Conservation (phyloP, 768 basidiomycete genomes). For the Trametes gibbosa region DNA sequence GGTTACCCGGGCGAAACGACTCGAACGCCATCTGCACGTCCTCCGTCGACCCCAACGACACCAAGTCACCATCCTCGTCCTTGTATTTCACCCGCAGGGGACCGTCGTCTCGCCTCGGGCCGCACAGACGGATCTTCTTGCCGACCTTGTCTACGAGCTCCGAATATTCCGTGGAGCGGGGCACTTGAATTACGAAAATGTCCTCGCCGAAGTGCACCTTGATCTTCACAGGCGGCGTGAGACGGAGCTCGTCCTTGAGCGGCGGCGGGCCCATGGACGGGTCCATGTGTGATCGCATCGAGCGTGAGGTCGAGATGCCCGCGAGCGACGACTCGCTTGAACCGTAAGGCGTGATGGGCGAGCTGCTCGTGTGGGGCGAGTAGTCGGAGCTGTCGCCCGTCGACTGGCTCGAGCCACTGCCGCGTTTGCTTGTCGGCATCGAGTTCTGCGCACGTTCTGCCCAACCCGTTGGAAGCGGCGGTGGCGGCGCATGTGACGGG, state of each 20-base stretch:
- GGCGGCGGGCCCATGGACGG: constrained; percentile 54
- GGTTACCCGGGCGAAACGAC: constrained; percentile 72
- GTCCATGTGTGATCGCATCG: constrained; percentile 50
- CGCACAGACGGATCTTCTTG: constrained; percentile 90
- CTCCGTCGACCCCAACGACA: constrained; percentile 85
- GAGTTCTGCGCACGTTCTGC: constrained; percentile 41
- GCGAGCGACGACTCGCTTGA: constrained; percentile 80
- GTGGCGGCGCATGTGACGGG: constrained; percentile 38
- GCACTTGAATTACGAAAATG: constrained; percentile 91
- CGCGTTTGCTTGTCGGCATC: constrained; percentile 58
- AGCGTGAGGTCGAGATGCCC: constrained; percentile 47
- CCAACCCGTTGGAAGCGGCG: constrained; percentile 61
- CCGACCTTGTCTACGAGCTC: constrained; percentile 89
- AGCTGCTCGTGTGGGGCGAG: constrained; percentile 72
- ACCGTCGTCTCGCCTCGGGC: constrained; percentile 75
- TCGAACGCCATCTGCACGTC: constrained; percentile 96
- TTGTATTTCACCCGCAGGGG: constrained; percentile 83
- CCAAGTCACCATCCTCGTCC: constrained; percentile 91
- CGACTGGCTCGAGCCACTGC: constrained; percentile 82
- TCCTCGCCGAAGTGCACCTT: constrained; percentile 96
- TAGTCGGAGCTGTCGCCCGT: constrained; percentile 81
- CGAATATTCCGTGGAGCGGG: constrained; percentile 71
- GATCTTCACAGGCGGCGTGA: constrained; percentile 68
- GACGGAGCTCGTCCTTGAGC: constrained; percentile 88
- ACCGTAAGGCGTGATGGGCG: constrained; percentile 89